phyloP scores from a whole-genome alignment of 108 stramenopile genomes.

The Nitzschia sp. region DNA sequence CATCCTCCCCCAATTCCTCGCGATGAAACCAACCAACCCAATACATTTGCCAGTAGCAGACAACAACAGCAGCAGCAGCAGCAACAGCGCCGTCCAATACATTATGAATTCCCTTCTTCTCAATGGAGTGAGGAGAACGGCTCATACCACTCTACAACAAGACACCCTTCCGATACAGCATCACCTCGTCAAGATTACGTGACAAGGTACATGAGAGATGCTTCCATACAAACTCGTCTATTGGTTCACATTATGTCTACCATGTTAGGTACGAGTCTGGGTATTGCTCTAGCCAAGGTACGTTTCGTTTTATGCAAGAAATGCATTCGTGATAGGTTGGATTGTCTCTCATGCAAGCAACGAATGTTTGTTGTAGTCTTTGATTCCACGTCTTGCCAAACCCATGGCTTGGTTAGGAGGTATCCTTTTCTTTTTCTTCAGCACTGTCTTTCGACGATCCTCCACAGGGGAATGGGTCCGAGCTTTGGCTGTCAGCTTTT shows the following conservation, averaged over 20 bases:
- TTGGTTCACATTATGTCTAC: conserved; percentile 49
- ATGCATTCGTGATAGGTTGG: too few relatives aligned
- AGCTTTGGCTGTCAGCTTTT: conserved; percentile 64
- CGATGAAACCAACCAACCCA: not conserved
- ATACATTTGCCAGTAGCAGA: not conserved
- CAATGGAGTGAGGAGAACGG: too few relatives aligned
- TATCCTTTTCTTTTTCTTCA: conserved; percentile 31
- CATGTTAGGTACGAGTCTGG: conserved; percentile 46
- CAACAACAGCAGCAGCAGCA: not conserved
- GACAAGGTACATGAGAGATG: conserved; percentile 52
- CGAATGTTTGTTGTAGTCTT: conserved; percentile 1
- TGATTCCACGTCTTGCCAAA: not conserved
- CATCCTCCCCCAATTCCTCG: not conserved
- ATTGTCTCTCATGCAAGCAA: too few relatives aligned
- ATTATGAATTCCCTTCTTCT: not conserved
- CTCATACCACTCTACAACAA: not conserved
- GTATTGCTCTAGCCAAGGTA: conserved; percentile 65
- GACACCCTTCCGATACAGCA: conserved; percentile 3
- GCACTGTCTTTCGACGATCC: conserved; percentile 56
- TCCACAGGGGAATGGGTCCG: conserved; percentile 73
- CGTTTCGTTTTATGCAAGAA: too few relatives aligned
- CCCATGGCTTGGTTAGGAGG: conserved; percentile 26
- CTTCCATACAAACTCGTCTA: conserved; percentile 51
- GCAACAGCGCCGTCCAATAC: not conserved
- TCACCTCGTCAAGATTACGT: conserved; percentile 71